Base-by-base conservation (phyloP, 768 basidiomycete species). In the Mycena amicta region DNA sequence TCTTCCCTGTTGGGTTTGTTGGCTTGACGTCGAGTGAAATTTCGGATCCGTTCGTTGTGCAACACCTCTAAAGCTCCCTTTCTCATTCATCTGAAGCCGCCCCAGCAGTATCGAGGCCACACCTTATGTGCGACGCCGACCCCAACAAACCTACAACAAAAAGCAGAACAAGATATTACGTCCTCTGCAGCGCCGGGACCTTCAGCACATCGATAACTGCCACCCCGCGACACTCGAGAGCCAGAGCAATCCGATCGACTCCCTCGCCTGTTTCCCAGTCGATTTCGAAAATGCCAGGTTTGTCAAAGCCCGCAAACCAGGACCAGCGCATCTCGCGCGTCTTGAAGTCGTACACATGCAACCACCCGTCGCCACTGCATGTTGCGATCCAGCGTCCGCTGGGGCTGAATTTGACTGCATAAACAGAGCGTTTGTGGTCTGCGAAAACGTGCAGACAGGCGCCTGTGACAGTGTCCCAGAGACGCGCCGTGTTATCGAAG, bases 381-480 rank as follows among this genome's bases (percentile, higher is more conserved):
- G 90, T 90, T 2, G 88, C 88, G 27, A 95, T 69, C 69, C 83
- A 86, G 50, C 77, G 76, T 0, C 92, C 90, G 49, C 85, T 80
- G 0, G 92, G 90, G 65, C 88, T 89, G 71, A 93, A 93, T 5
- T 85, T 75, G 30, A 94, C 67, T 1, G 90, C 82, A 70, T 89
- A 95, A 31, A 94, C 83, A 22, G 87, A 82, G 28, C 83, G 81
- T 60, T 75, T 83, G 72, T 93, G 90, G 61, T 92, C 89, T 5
- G 72, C 70, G 66, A 96, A 88, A 20, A 86, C 77, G 59, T 85
- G 80, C 30, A 92, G 70, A 68, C 93, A 95, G 43, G 84, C 80
- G 27, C 92, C 92, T 0, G 88, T 88, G 46, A 82, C 80, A 2
- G 87, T 83, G 71, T 95, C 89, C 93, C 93, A 96, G 28, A 96